phyloP scores from a whole-genome alignment of 768 basidiomycete genomes.

The Lyophyllum atratum region DNA sequence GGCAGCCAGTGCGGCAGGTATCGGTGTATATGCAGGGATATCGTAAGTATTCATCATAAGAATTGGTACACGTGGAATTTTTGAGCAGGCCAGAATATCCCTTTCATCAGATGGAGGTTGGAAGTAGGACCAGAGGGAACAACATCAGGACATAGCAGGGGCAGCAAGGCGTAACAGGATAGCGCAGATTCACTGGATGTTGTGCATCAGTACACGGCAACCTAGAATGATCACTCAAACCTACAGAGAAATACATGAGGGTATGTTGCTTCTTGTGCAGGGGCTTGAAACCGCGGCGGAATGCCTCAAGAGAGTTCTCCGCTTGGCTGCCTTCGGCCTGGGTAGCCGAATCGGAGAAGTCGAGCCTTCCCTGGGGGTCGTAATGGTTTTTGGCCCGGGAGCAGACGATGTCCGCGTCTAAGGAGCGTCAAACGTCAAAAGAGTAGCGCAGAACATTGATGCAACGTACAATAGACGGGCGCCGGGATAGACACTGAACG shows the following conservation, averaged over 20 bases:
- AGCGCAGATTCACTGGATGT: constrained; percentile 1
- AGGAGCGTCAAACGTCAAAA: not conserved
- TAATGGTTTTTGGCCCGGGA: constrained; percentile 82
- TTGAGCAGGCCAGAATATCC: not conserved
- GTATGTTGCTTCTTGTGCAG: constrained; percentile 50
- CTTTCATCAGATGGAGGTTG: not conserved
- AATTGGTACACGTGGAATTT: not conserved
- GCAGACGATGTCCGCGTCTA: constrained; percentile 46
- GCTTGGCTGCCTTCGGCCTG: constrained; percentile 42
- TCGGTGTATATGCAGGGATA: not conserved
- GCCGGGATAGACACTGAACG: constrained; percentile 84
- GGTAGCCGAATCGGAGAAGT: constrained; percentile 63
- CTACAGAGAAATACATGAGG: constrained; percentile 64
- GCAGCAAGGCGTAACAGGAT: not conserved
- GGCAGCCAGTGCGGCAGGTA: not conserved
- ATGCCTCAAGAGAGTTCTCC: constrained; percentile 47
- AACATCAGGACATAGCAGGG: not conserved
- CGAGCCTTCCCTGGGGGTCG: constrained; percentile 57
- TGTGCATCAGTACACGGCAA: not conserved
- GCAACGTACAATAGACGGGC: constrained; percentile 71
- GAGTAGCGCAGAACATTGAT: not conserved
- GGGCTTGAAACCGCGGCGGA: constrained; percentile 55
- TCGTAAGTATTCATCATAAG: not conserved
- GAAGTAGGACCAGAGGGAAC: not conserved
- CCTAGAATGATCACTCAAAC: constrained; percentile 9